Evolutionary conservation across 208 protist genomes (phyloP).

Genomic region (Trypanosoma cruzi): DNA sequence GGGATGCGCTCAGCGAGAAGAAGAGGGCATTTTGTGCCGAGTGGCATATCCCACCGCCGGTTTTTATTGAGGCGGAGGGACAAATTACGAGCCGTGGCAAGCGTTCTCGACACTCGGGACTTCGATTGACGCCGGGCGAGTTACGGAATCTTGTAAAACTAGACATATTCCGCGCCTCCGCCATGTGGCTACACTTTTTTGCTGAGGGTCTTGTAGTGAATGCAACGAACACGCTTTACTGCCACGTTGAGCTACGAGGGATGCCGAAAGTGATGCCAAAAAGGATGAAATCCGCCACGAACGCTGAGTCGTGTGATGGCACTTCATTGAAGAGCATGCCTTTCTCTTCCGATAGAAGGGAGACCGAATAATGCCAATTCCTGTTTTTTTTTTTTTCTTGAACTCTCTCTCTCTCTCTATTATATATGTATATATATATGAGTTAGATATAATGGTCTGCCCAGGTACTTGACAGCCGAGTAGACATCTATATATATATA

Average conservation of each 20-base stretch:
- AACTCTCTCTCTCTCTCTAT: not conserved
- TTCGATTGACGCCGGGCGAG: conserved; percentile 63
- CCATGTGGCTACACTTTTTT: conserved; percentile 62
- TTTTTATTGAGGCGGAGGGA: conserved; percentile 38
- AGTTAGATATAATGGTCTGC: no score
- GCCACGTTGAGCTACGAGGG: conserved; percentile 32
- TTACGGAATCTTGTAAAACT: conserved; percentile 56
- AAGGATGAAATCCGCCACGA: not conserved
- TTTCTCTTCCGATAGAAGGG: not conserved
- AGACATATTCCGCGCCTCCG: conserved; percentile 81
- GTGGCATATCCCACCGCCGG: conserved; percentile 58
- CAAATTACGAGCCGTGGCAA: conserved; percentile 35
- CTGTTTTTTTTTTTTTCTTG: conserved; percentile 20
- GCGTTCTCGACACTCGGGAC: conserved; percentile 5
- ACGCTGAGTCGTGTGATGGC: not conserved
- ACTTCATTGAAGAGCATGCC: not conserved
- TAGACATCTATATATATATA: no score
- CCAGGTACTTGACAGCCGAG: no score
- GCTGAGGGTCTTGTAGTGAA: conserved; percentile 40
- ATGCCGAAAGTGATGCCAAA: not conserved
- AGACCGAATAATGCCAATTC: not conserved
- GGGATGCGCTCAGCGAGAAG: conserved; percentile 13
- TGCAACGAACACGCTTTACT: conserved; percentile 27
- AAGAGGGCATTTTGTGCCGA: conserved; percentile 37
- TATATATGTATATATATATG: no score